Conservation (phyloP, 768 basidiomycete genomes). For the Rhodocollybia butyracea region DNA sequence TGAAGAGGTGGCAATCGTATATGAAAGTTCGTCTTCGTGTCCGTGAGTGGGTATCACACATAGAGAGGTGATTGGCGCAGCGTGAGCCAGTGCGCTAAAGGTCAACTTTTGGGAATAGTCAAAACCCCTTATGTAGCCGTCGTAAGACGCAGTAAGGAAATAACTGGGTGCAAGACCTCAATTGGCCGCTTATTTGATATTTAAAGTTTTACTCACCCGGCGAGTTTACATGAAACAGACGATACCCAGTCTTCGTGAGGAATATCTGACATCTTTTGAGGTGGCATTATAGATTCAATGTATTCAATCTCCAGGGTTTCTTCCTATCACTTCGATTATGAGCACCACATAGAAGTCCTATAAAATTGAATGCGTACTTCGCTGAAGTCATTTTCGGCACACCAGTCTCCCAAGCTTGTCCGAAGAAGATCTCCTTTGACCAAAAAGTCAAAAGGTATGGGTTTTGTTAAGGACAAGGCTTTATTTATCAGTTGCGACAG, state of each 20-base stretch:
- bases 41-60: constrained; percentile 43
- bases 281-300: constrained; percentile 85
- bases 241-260: constrained; percentile 96
- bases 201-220: constrained; percentile 38
- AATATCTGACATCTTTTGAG: constrained; percentile 72
- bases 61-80: constrained; percentile 66
- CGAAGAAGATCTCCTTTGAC: constrained; percentile 79
- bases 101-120: constrained; percentile 62
- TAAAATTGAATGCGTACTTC: constrained; percentile 45
- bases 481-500: constrained; percentile 97
- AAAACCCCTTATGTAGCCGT: constrained; percentile 71
- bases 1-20: constrained; percentile 63
- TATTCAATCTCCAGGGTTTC: constrained; percentile 92
- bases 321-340: constrained; percentile 46
- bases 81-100: constrained; percentile 48
- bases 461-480: constrained; percentile 67
- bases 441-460: constrained; percentile 92
- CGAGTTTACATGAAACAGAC: constrained; percentile 59
- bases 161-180: constrained; percentile 36
- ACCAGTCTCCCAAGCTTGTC: constrained; percentile 72
- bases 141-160: constrained; percentile 80
- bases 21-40: constrained; percentile 22
- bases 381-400: constrained; percentile 61
- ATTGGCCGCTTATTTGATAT: neutral
- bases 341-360: constrained; percentile 4